Evolutionary conservation across 2,329 filamentous ascomycete species (phyloP).

Genomic region (Fusarium sp.): DNA sequence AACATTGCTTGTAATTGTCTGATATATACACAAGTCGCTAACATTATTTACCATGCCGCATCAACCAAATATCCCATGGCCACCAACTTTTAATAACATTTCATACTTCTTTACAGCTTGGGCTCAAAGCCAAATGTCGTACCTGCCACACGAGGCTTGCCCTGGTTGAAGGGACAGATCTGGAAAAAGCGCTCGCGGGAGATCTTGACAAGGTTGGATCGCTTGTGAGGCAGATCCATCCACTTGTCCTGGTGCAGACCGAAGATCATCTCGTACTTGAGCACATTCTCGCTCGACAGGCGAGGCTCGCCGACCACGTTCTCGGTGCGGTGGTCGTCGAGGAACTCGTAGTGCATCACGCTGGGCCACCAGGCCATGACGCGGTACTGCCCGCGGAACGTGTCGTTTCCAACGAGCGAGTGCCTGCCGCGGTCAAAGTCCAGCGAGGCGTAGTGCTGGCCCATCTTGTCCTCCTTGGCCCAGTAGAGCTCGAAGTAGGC

Average conservation of each 20-base stretch:
- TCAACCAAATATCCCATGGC: background rate
- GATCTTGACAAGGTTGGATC: slow-evolving; percentile 74
- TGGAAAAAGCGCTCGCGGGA: slow-evolving; percentile 78
- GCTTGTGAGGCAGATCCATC: slow-evolving; percentile 79
- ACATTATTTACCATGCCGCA: slow-evolving; percentile 7
- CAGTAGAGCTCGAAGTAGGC: slow-evolving; percentile 79
- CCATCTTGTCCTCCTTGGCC: slow-evolving; percentile 66
- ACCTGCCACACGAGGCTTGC: slow-evolving; percentile 66
- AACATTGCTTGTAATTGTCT: background rate
- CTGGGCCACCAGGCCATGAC: slow-evolving; percentile 72
- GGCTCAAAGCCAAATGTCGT: slow-evolving; percentile 66
- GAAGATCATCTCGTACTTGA: slow-evolving; percentile 80
- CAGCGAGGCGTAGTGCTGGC: slow-evolving; percentile 66
- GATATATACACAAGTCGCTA: slow-evolving; percentile 22
- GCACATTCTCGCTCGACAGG: slow-evolving; percentile 74
- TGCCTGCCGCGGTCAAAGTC: slow-evolving; percentile 72
- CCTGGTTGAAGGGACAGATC: slow-evolving; percentile 69
- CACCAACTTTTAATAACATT: slow-evolving; percentile 2
- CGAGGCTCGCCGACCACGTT: slow-evolving; percentile 77
- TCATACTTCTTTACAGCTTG: slow-evolving; percentile 51
- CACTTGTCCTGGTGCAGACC: slow-evolving; percentile 80
- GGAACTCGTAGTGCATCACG: slow-evolving; percentile 72
- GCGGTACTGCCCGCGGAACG: slow-evolving; percentile 71
- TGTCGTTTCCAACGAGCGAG: slow-evolving; percentile 68
- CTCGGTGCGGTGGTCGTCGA: slow-evolving; percentile 70